Conservation (phyloP, 2,329 filamentous ascomycete genomes). For the Leptographium flavum region DNA sequence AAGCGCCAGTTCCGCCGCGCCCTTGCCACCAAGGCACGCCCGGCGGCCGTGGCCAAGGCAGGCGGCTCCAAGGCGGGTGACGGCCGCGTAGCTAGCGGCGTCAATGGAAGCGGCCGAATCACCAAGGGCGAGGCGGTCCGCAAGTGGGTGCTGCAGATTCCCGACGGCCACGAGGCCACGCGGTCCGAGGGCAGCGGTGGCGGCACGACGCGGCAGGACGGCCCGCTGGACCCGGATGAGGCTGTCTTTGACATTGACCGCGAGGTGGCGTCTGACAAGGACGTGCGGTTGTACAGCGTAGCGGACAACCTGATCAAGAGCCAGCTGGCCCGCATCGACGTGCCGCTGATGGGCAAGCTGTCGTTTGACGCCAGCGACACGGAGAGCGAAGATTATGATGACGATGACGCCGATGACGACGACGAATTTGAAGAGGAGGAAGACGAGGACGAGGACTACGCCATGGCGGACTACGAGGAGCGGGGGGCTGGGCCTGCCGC, state of each 20-base stretch:
- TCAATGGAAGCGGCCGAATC: conserved; percentile 7
- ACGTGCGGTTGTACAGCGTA: conserved; percentile 27
- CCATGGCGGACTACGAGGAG: conserved; percentile 15
- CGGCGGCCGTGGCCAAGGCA: neutral
- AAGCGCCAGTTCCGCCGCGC: conserved; percentile 27
- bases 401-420: conserved; percentile 16
- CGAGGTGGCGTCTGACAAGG: conserved; percentile 25
- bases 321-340: conserved; percentile 29
- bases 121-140: conserved; percentile 27
- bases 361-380: conserved; percentile 28
- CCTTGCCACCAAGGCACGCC: conserved; percentile 12
- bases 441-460: conserved; percentile 15
- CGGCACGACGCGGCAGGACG: conserved; percentile 10
- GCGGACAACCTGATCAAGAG: conserved; percentile 33
- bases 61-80: neutral
- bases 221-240: conserved; percentile 23
- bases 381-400: conserved; percentile 25
- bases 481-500: conserved; percentile 7
- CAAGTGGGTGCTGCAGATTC: conserved; percentile 28
- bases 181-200: conserved; percentile 18
- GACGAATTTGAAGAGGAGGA: conserved; percentile 13
- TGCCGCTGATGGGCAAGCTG: conserved; percentile 29
- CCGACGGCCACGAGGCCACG: conserved; percentile 16
- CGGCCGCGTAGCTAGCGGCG: neutral
- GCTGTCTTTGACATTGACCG: conserved; percentile 25